phyloP scores from a whole-genome alignment of 2,329 filamentous ascomycete genomes.

The Fusarium sp. region DNA sequence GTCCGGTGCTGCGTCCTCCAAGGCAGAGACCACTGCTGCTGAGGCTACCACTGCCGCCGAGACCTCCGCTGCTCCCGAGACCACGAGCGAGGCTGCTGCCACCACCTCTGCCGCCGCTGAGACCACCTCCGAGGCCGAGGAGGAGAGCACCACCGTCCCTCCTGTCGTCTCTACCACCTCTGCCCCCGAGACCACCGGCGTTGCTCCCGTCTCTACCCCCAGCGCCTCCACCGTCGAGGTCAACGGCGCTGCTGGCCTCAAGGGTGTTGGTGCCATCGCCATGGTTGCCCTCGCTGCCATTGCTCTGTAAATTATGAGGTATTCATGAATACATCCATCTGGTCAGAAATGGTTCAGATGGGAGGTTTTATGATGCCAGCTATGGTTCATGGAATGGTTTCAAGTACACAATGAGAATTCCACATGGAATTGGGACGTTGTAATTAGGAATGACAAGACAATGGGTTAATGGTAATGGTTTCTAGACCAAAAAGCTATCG shows the following conservation, averaged over 20 bases:
- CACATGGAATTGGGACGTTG: slow-evolving; percentile 2
- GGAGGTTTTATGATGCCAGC: neutral
- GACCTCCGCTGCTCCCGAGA: slow-evolving; percentile 2
- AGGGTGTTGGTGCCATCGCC: slow-evolving; percentile 49
- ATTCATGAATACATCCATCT: neutral
- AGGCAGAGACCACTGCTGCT: slow-evolving; percentile 45
- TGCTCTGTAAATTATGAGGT: slow-evolving; percentile 50
- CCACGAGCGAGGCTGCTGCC: slow-evolving; percentile 6
- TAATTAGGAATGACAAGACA: slow-evolving; percentile 13
- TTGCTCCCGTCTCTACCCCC: slow-evolving; percentile 14
- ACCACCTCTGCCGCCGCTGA: slow-evolving; percentile 12
- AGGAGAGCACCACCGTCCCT: slow-evolving; percentile 24
- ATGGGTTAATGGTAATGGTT: slow-evolving; percentile 38
- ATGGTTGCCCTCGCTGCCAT: slow-evolving; percentile 49
- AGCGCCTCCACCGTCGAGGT: slow-evolving; percentile 36
- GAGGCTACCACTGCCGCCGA: slow-evolving; percentile 32
- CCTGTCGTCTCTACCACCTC: slow-evolving; percentile 8
- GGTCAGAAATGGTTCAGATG: neutral
- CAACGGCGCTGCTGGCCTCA: slow-evolving; percentile 48
- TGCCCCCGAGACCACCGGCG: slow-evolving; percentile 16
- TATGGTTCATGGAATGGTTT: neutral
- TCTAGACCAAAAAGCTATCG: slow-evolving; percentile 24
- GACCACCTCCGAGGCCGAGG: slow-evolving; percentile 20
- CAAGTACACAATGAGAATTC: slow-evolving; percentile 7
- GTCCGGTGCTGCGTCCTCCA: slow-evolving; percentile 19